A percentile compares a stretch with the other conserved stretches of the same genome.
Evolutionary conservation across 768 basidiomycete species (phyloP).

Genomic region (Terana coerulea): DNA sequence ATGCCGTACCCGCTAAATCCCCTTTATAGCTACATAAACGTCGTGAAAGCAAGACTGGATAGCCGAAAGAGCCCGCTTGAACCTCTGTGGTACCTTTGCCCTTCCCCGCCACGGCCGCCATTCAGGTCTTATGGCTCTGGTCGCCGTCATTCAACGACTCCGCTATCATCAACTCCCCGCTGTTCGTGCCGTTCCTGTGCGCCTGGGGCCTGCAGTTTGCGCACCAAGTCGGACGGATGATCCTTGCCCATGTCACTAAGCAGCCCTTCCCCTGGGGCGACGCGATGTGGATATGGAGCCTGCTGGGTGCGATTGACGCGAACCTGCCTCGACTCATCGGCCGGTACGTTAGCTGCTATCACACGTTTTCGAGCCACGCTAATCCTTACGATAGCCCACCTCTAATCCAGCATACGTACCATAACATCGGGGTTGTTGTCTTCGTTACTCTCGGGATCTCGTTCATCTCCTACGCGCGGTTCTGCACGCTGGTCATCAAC

Average conservation of each 20-base stretch:
- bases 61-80: slow-evolving; percentile 37
- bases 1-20: background rate
- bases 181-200: slow-evolving; percentile 84
- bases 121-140: slow-evolving; percentile 81
- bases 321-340: slow-evolving; percentile 68
- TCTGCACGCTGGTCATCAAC: slow-evolving; percentile 76
- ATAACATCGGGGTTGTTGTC: slow-evolving; percentile 67
- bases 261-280: slow-evolving; percentile 84
- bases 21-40: slow-evolving; percentile 67
- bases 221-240: slow-evolving; percentile 89
- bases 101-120: slow-evolving; percentile 62
- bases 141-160: slow-evolving; percentile 59
- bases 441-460: slow-evolving; percentile 67
- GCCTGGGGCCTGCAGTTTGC: slow-evolving; percentile 93
- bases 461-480: slow-evolving; percentile 66
- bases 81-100: slow-evolving; percentile 80
- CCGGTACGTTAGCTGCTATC: slow-evolving; percentile 42
- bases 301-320: slow-evolving; percentile 77
- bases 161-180: slow-evolving; percentile 67
- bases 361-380: background rate
- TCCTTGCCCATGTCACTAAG: slow-evolving; percentile 88
- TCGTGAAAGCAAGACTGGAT: slow-evolving; percentile 53
- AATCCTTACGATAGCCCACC: slow-evolving; percentile 42
- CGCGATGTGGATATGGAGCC: slow-evolving; percentile 80
- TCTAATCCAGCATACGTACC: slow-evolving; percentile 66